Evolutionary conservation across 257 asterid genomes (phyloP).

Genomic region (Solanum corneliomulleri): DNA sequence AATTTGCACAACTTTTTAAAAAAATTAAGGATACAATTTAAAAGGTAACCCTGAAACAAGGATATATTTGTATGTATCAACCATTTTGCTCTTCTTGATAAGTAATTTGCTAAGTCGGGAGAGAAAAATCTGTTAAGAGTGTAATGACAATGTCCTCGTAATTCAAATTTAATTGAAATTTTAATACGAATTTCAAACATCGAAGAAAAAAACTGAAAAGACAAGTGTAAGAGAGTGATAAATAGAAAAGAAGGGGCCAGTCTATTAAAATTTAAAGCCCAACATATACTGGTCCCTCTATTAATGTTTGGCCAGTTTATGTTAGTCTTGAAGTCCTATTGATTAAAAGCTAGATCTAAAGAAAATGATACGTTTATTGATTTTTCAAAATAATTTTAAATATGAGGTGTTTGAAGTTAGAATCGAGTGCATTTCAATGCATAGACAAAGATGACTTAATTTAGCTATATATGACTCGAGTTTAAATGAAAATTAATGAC

Average conservation of each 20-base stretch:
- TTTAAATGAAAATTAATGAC: too few relatives aligned
- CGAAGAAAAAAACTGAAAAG: too few relatives aligned
- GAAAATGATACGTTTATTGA: background rate
- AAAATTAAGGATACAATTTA: background rate
- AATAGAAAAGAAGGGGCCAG: background rate
- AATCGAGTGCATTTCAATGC: too few relatives aligned
- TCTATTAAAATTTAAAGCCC: background rate
- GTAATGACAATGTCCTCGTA: accelerated
- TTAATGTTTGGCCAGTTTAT: background rate
- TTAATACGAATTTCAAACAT: accelerated
- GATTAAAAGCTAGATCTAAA: background rate
- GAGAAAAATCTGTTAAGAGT: too few relatives aligned
- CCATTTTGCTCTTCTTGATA: too few relatives aligned
- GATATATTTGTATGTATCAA: too few relatives aligned
- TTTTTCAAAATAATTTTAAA: background rate
- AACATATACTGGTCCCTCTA: background rate
- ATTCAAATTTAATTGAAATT: too few relatives aligned
- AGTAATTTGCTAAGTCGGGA: background rate
- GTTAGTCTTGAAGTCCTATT: background rate
- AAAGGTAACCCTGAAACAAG: background rate
- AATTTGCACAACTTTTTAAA: background rate
- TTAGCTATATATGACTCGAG: too few relatives aligned
- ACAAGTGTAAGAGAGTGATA: background rate
- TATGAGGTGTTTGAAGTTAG: too few relatives aligned
- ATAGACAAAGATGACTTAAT: too few relatives aligned